A percentile compares a stretch with the other conserved stretches of the same genome.
These are phyloP conservation scores for Pseudozyma thailandica DNA, from an alignment of 1,284 basidiomycete species.

Conservation along the genomic window DNA sequence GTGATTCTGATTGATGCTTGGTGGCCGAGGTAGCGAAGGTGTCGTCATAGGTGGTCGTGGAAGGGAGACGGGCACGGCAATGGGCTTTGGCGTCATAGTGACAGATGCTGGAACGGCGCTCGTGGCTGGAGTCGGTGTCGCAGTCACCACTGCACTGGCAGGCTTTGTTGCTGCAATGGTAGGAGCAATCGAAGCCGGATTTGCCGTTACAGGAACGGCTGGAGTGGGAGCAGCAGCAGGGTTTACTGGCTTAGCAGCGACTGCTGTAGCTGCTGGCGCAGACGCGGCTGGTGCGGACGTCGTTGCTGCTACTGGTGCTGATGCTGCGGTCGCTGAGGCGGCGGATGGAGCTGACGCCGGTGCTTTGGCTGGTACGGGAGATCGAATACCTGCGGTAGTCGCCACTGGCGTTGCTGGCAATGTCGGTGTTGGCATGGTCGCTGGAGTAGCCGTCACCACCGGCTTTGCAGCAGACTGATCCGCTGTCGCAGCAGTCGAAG, in stretches of 20 bases:
- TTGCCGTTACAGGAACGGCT: not conserved
- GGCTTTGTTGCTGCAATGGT: conserved; percentile 7
- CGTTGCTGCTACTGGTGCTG: conserved; percentile 2
- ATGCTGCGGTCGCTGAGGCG: conserved; percentile 1
- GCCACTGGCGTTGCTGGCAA: conserved; percentile 28
- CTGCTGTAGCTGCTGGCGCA: not conserved
- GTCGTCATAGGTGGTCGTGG: conserved; percentile 40
- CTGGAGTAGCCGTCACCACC: not conserved
- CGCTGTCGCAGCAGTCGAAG: conserved; percentile 3
- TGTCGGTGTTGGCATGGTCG: conserved; percentile 25
- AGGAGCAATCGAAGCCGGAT: no score
- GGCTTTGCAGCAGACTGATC: conserved; percentile 6
- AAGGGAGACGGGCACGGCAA: conserved; percentile 27
- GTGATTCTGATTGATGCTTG: conserved; percentile 43
- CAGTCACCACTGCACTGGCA: conserved; percentile 1
- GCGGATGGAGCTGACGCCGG: not conserved
- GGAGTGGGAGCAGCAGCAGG: not conserved
- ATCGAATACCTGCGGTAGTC: conserved; percentile 8
- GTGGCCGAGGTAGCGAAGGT: conserved; percentile 36
- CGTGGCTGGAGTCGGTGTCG: conserved; percentile 2
- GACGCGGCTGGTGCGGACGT: conserved; percentile 1
- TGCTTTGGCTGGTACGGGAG: conserved; percentile 13
- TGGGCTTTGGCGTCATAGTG: conserved; percentile 21
- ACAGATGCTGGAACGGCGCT: conserved; percentile 5
- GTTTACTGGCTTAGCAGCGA: not conserved